A percentile compares a stretch with the other conserved stretches of the same genome.
phyloP scores from a whole-genome alignment of 805 yeast species.

The Teunomyces tritomae region DNA sequence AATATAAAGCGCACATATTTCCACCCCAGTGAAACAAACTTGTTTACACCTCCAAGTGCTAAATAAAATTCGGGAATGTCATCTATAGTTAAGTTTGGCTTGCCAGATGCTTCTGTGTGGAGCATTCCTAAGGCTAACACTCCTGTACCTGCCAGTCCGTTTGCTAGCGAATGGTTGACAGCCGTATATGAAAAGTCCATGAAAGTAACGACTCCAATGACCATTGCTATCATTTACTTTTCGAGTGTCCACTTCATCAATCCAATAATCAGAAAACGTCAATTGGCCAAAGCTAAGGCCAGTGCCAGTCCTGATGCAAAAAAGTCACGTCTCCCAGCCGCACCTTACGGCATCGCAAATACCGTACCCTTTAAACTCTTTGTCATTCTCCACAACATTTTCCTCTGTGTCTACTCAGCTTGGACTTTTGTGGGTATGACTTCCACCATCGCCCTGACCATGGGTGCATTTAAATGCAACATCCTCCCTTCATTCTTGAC shows the following conservation, averaged over 20 bases:
- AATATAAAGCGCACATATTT: constrained; percentile 1
- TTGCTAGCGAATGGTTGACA: constrained; percentile 27
- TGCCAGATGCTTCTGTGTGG: constrained; percentile 33
- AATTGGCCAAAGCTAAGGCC: constrained; percentile 26
- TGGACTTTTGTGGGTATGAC: constrained; percentile 74
- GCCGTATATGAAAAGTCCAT: constrained; percentile 40
- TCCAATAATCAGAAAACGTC: constrained; percentile 46
- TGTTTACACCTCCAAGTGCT: not conserved
- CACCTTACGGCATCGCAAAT: constrained; percentile 50
- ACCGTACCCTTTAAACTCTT: constrained; percentile 47
- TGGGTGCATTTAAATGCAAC: constrained; percentile 19
- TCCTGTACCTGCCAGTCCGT: constrained; percentile 36
- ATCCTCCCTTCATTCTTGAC: constrained; percentile 10
- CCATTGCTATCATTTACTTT: constrained; percentile 59
- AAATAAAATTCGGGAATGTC: constrained; percentile 2
- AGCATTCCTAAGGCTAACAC: constrained; percentile 27
- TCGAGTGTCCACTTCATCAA: constrained; percentile 55
- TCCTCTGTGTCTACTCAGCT: constrained; percentile 61
- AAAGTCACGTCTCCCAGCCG: constrained; percentile 43
- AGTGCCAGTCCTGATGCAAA: constrained; percentile 23
- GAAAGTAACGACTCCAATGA: constrained; percentile 52
- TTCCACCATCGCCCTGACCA: constrained; percentile 44
- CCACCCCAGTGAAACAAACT: not conserved
- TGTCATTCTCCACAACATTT: constrained; percentile 59
- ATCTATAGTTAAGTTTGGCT: constrained; percentile 28